Evolutionary conservation across 768 basidiomycete genomes (phyloP), one percentile per base, ranked within the genome.

Genomic region (Panellus pusillus): DNA sequence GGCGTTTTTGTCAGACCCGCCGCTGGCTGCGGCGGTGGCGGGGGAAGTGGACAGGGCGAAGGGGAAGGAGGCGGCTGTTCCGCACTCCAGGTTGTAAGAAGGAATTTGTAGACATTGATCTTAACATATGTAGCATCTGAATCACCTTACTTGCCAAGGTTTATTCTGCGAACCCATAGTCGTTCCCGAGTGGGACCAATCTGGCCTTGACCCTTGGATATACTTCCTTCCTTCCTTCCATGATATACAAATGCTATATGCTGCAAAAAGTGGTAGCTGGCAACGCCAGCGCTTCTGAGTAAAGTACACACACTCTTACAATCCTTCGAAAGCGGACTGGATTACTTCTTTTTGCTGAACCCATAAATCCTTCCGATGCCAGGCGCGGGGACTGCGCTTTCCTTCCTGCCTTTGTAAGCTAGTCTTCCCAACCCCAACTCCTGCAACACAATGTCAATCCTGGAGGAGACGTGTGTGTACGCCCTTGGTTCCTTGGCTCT

Each of bases 401-500:
- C 83, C 57, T 70, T 76, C 63, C 93, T 73, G 3, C 93, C 91
- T n/a, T 72, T 64, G 67, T 86, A 93, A 53, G 55, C 65, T 43
- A 90, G 20, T 60, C 47, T 65, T 55, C 51, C 61, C 53, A 63
- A 57, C 31, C 54, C 77, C 69, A 68, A 55, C 41, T 61, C 69
- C 18, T 68, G 66, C 60, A 92, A 65, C 28, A 91, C 77, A 18
- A 58, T 64, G 6, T 72, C 71, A 50, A 93, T 69, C 60, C 92
- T 74, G 1, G 74, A 73, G 35, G 66, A 68, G 39, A 91, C 87
- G 70, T 91, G 87, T 12, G 72, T 67, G 74, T 79, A 94, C 2
- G 87, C 82, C 93, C 93, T 68, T 95, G 93, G 65, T 97, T 96
- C 65, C 75, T 81, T 3, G 93, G 86, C 65, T 95, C 93, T 64